phyloP scores from a whole-genome alignment of 495 filamentous ascomycete species.

The Penicillium arizonense region DNA sequence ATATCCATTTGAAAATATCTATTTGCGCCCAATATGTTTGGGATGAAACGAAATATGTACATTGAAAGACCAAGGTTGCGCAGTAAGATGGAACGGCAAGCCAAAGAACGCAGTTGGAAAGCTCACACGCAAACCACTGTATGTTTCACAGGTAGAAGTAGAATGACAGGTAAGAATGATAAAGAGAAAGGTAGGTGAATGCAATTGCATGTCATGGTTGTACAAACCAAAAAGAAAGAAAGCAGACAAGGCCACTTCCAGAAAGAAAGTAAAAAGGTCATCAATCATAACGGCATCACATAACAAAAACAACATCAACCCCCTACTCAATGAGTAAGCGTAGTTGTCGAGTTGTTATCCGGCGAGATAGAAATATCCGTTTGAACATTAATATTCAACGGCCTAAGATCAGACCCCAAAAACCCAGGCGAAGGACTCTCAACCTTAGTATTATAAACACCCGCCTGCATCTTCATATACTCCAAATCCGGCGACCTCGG shows the following conservation, averaged over 20 bases:
- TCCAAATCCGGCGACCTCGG: constrained; percentile 27
- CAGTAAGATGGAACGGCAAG: too few relatives aligned
- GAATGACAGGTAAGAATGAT: too few relatives aligned
- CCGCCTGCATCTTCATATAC: constrained; percentile 34
- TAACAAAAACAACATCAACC: not conserved
- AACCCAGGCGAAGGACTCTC: constrained; percentile 4
- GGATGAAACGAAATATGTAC: not conserved
- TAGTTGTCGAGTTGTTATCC: constrained; percentile 14
- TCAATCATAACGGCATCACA: constrained; percentile 18
- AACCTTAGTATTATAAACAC: constrained; percentile 10
- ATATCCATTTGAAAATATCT: not conserved
- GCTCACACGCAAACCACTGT: too few relatives aligned
- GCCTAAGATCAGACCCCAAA: constrained; percentile 18
- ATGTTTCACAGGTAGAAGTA: too few relatives aligned
- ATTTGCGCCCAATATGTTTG: not conserved
- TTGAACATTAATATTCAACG: constrained; percentile 30
- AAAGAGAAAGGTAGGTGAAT: too few relatives aligned
- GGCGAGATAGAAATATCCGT: constrained; percentile 26
- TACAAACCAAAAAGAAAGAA: too few relatives aligned
- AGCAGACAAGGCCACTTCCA: too few relatives aligned
- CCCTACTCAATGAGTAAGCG: not conserved
- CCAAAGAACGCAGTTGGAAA: too few relatives aligned
- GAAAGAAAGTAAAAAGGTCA: constrained; percentile 2
- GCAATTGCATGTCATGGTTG: too few relatives aligned
- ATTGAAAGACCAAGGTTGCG: too few relatives aligned